phyloP scores from a whole-genome alignment of 2,329 filamentous ascomycete genomes.

The Paraphoma chrysanthemicola region DNA sequence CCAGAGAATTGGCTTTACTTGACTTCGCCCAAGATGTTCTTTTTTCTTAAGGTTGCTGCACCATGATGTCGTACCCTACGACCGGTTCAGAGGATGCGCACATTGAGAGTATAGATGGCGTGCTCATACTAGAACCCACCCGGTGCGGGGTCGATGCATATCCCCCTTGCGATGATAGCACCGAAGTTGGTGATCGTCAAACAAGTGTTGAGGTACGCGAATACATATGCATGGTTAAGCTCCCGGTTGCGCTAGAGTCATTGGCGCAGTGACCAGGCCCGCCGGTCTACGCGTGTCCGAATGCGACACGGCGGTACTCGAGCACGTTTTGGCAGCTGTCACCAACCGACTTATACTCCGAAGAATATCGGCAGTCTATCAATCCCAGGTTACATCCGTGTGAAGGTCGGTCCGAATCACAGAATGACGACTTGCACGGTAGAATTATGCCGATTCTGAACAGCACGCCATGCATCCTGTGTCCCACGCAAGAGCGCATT shows the following conservation, averaged over 20 bases:
- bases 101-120: background rate
- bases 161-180: background rate
- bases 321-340: background rate
- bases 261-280: no score
- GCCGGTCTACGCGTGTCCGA: background rate
- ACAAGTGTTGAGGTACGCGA: background rate
- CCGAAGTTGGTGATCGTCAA: background rate
- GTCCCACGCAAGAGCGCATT: no score
- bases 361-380: background rate
- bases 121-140: background rate
- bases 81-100: background rate
- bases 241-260: no score
- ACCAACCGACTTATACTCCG: background rate
- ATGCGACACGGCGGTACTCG: background rate
- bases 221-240: background rate
- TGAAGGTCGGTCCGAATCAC: background rate
- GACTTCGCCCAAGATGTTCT: background rate
- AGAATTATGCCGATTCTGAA: background rate
- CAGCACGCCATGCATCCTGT: background rate
- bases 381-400: background rate
- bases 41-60: background rate
- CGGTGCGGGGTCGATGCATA: background rate
- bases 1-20: background rate
- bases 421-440: background rate
- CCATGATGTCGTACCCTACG: background rate